phyloP scores from a whole-genome alignment of 345 rosid genomes.

The Aurinia saxatilis region DNA sequence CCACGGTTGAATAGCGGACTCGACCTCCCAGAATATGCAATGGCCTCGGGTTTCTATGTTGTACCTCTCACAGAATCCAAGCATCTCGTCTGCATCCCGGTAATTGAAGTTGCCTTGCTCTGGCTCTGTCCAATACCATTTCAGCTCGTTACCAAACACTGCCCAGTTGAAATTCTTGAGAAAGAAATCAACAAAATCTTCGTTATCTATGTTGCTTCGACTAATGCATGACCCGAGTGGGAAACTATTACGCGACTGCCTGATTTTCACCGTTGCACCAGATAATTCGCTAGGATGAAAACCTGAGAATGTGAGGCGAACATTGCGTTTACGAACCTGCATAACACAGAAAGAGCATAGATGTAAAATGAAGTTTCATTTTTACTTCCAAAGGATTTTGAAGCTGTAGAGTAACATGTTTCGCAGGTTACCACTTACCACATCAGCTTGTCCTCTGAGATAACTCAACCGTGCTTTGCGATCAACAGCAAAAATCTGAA shows the following conservation, averaged over 20 bases:
- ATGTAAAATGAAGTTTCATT: background rate
- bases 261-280: conserved; percentile 53
- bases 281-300: conserved; percentile 26
- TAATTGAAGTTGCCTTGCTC: conserved; percentile 71
- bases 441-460: conserved; percentile 55
- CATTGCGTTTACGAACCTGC: conserved; percentile 84
- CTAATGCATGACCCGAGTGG: conserved; percentile 84
- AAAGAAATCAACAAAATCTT: conserved; percentile 77
- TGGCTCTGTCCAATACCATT: conserved; percentile 97
- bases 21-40: conserved; percentile 98
- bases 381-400: background rate
- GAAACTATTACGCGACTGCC: conserved; percentile 64
- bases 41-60: conserved; percentile 70
- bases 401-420: background rate
- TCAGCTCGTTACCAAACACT: conserved; percentile 88
- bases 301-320: conserved; percentile 58
- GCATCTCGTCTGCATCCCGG: conserved; percentile 82
- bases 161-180: conserved; percentile 83
- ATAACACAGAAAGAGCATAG: conserved; percentile 9
- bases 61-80: conserved; percentile 55
- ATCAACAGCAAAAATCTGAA: conserved; percentile 79
- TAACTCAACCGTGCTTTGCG: conserved; percentile 49
- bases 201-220: conserved; percentile 79
- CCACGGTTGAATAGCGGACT: conserved; percentile 72
- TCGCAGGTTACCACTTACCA: conserved; percentile 51